Evolutionary conservation across 148 eudicot genomes (phyloP).

Genomic region (Dysphania ambrosioides): DNA sequence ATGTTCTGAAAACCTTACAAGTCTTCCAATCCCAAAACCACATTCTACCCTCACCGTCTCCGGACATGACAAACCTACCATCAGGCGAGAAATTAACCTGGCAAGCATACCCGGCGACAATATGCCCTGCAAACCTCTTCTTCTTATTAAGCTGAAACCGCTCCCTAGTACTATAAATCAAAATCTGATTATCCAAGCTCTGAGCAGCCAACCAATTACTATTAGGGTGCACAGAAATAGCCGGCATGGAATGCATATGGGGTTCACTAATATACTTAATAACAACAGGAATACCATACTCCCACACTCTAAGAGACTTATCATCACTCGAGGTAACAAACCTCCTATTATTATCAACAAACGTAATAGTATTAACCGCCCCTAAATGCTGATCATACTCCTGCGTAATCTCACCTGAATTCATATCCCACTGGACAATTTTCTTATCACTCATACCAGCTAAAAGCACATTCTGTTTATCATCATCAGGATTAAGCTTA

Average conservation of each 20-base stretch:
- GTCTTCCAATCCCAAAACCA: constrained; percentile 99
- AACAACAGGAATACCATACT: constrained; percentile 91
- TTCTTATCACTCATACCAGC: constrained; percentile 99
- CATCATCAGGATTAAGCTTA: constrained; percentile 90
- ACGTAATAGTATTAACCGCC: constrained; percentile 91
- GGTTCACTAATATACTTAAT: constrained; percentile 98
- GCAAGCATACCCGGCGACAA: constrained; percentile 95
- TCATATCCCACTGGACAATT: constrained; percentile 98
- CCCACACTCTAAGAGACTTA: constrained; percentile 95
- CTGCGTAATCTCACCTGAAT: constrained; percentile 79
- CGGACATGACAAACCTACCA: constrained; percentile 94
- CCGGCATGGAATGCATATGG: constrained; percentile 98
- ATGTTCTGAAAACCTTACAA: constrained; percentile 78
- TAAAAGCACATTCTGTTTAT: constrained; percentile 86
- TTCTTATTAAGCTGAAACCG: constrained; percentile 93
- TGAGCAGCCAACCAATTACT: constrained; percentile 91
- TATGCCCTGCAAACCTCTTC: constrained; percentile 93
- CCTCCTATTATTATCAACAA: constrained; percentile 89
- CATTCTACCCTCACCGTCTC: constrained; percentile 95
- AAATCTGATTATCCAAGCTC: constrained; percentile 96
- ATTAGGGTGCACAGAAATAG: constrained; percentile 82
- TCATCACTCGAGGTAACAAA: constrained; percentile 97
- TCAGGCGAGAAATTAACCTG: constrained; percentile 99
- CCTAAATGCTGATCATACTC: constrained; percentile 99
- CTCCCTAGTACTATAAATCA: constrained; percentile 85